Percentiles rank a stretch among this genome's conserved stretches.
Evolutionary conservation across 139 green algal species (phyloP).

Genomic region (Desmodesmus armatus): DNA sequence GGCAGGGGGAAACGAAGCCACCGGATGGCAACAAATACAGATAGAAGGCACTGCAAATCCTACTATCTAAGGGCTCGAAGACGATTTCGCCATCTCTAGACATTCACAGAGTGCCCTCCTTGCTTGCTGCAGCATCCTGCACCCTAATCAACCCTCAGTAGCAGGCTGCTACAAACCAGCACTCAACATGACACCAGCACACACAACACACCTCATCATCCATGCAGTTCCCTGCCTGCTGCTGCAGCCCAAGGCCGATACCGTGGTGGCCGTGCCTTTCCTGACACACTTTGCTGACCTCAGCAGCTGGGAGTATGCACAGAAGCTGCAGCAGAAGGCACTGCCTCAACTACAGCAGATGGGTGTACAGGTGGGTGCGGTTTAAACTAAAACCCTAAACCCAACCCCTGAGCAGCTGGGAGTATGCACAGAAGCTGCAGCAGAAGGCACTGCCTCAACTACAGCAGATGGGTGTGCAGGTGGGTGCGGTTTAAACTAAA

Average conservation of each 20-base stretch:
- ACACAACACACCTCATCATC: no score
- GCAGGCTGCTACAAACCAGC: no score
- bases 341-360: slow-evolving; percentile 56
- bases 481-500: no score
- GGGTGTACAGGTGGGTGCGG: slow-evolving; percentile 46
- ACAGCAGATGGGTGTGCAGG: slow-evolving; percentile 50
- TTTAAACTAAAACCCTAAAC: no score
- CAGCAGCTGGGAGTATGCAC: slow-evolving; percentile 73
- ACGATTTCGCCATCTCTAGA: no score
- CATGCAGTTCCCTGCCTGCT: no score
- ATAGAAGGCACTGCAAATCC: no score
- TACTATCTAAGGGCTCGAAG: no score
- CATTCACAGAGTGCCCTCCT: no score
- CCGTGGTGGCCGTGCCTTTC: slow-evolving; percentile 63
- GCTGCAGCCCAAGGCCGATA: slow-evolving; percentile 30
- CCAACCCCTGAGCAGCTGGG: slow-evolving; percentile 74
- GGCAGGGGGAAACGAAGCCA: no score
- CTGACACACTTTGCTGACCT: slow-evolving; percentile 87
- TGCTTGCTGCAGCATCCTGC: neutral
- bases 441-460: slow-evolving; percentile 57
- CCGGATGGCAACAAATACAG: no score
- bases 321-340: slow-evolving; percentile 67
- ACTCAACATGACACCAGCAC: no score
- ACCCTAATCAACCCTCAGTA: neutral
- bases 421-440: slow-evolving; percentile 76